A percentile compares a stretch with the other conserved stretches of the same genome.
Evolutionary conservation across 352 stramenopile genomes (phyloP).

Genomic region (Globisporangium abappressorium): DNA sequence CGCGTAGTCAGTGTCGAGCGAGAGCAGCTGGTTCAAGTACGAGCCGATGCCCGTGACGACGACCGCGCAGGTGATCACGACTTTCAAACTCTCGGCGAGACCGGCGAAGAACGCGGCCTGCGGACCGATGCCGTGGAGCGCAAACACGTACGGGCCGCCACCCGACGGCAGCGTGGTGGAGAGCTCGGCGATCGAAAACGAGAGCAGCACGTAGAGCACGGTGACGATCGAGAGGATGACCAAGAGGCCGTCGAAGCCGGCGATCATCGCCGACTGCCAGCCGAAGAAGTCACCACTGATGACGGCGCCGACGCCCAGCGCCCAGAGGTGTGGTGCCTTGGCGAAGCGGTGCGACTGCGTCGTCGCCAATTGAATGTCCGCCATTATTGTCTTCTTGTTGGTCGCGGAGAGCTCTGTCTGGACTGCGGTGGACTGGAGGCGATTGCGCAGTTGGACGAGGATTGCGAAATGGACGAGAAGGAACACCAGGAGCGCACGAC

Average conservation of each 20-base stretch:
- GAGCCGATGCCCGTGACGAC: slow-evolving; percentile 62
- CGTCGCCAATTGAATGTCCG: slow-evolving; percentile 1
- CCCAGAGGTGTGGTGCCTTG: slow-evolving; percentile 55
- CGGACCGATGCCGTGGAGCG: slow-evolving; percentile 53
- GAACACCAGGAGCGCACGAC: not conserved
- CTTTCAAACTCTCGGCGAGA: slow-evolving; percentile 65
- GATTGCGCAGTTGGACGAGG: not conserved
- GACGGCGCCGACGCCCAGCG: slow-evolving; percentile 52
- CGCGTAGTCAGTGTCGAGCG: slow-evolving; percentile 32
- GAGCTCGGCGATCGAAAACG: slow-evolving; percentile 70
- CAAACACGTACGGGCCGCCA: slow-evolving; percentile 64
- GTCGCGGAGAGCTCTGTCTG: not conserved
- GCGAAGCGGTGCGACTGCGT: slow-evolving; percentile 37
- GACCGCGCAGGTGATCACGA: slow-evolving; percentile 59
- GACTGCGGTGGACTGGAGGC: not conserved
- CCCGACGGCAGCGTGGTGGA: slow-evolving; percentile 51
- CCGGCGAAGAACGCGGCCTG: slow-evolving; percentile 60
- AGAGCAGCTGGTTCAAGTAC: slow-evolving; percentile 61
- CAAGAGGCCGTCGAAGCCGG: slow-evolving; percentile 56
- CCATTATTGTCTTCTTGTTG: not conserved
- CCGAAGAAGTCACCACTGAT: slow-evolving; percentile 64
- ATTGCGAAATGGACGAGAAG: slow-evolving; percentile 3
- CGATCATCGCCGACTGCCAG: slow-evolving; percentile 52
- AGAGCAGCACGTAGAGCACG: slow-evolving; percentile 59
- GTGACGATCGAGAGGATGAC: slow-evolving; percentile 57